Evolutionary conservation across 768 basidiomycete genomes (phyloP).

Genomic region (Panaeolus cyanescens): DNA sequence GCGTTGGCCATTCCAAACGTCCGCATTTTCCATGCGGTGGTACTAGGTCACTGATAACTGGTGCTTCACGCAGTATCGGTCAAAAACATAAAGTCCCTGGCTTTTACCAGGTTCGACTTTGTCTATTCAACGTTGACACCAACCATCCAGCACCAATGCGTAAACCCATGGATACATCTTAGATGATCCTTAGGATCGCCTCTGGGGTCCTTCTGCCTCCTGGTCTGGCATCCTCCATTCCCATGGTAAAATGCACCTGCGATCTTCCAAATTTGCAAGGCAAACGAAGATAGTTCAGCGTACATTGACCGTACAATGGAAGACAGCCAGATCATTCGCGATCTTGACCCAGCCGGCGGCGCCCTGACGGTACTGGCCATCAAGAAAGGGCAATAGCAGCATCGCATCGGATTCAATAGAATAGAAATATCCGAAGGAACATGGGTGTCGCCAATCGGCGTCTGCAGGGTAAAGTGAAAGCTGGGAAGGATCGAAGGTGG

Average conservation of each 20-base stretch:
- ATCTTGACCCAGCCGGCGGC: neutral
- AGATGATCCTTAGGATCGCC: neutral
- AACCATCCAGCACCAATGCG: neutral
- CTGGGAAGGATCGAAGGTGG: neutral
- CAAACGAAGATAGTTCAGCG: neutral
- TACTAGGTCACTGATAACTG: no score
- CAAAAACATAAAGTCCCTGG: no score
- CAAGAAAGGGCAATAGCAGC: neutral
- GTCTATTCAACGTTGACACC: no score
- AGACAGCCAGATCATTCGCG: neutral
- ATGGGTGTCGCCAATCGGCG: no score
- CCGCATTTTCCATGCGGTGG: no score
- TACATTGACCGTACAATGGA: neutral
- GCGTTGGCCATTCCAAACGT: no score
- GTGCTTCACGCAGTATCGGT: no score
- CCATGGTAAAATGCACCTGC: slow-evolving; percentile 20
- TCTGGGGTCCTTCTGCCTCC: neutral
- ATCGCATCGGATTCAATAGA: neutral
- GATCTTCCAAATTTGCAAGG: neutral
- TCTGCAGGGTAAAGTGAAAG: neutral
- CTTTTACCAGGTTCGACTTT: no score
- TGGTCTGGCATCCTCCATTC: slow-evolving; percentile 19
- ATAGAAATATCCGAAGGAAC: neutral
- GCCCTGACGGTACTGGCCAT: neutral
- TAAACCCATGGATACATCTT: neutral